Evolutionary conservation across 2,329 filamentous ascomycete species (phyloP).

Genomic region (Diaporthe citriasiana): DNA sequence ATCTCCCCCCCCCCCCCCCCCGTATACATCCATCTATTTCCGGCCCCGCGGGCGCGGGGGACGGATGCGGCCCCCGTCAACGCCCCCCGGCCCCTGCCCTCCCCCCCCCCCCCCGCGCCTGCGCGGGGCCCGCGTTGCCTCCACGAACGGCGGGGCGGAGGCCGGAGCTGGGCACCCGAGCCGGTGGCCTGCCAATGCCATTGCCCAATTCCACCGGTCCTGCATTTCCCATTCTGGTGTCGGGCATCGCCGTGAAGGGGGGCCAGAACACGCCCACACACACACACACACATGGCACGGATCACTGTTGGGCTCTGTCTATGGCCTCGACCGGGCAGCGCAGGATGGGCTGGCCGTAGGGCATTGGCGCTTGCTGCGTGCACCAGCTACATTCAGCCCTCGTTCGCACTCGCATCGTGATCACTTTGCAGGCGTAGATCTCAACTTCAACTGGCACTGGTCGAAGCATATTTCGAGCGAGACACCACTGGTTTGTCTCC

Average conservation of each 20-base stretch:
- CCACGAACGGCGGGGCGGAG: conserved; percentile 18
- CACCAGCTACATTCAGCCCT: not conserved
- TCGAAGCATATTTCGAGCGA: not conserved
- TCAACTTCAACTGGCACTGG: not conserved
- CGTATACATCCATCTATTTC: not conserved
- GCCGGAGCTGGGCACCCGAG: conserved; percentile 13
- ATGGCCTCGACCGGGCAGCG: not conserved
- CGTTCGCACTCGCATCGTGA: not conserved
- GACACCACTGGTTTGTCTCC: not conserved
- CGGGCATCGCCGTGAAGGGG: not conserved
- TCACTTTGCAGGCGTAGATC: not conserved
- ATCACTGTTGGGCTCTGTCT: not conserved
- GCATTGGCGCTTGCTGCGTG: not conserved
- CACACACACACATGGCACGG: not conserved
- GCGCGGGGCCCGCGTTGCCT: conserved; percentile 1
- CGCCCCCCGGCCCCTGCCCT: not conserved
- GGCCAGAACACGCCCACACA: not conserved
- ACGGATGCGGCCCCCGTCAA: not conserved
- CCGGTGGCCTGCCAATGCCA: conserved; percentile 20
- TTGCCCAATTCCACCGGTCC: conserved; percentile 13
- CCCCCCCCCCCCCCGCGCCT: not conserved
- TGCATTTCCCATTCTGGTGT: not conserved
- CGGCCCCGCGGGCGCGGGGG: not conserved
- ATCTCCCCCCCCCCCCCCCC: no score
- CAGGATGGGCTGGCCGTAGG: not conserved